Evolutionary conservation across 352 stramenopile genomes (phyloP), one percentile per base, ranked within the genome.

Genomic region (Elongisporangium undulatum): DNA sequence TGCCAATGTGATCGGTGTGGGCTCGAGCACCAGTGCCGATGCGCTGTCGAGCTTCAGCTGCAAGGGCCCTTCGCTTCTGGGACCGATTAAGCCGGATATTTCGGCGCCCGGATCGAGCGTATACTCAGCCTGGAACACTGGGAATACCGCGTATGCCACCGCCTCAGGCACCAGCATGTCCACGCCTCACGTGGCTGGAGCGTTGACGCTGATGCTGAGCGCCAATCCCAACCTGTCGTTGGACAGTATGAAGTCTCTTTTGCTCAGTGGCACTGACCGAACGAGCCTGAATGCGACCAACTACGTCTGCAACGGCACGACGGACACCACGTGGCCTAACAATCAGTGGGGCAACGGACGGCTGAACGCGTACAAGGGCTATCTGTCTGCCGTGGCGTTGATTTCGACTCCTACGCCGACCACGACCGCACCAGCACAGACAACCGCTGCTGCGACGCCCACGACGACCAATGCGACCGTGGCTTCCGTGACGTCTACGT

Each of bases 341-440:
- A 82, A 84, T 58, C 63, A 72, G 53, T 82, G 60, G 39, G 74
- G 70, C 34, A 60, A 73, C 49, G 71, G 71, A 21, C 71, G 67
- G 48, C 7, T 82, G 19, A 78, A 79, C 53, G 63, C 64, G 13
- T 45, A 45, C 34, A 45, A 45, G 34, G 34, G 10, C 10, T 45
- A 45, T 45, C 34, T 45, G 10, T 45, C 34, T 45, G 34, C 34
- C 9, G 12, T 45, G 34, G 3, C 34, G 10, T 45, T 45, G 34
- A 17, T 45, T 12, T 17, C 34, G 10, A 16, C 34, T 45, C 34
- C 34, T 8, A 45, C n/a, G n/a, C n/a, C n/a, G n/a, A n/a, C 34
- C 10, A 15, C 34, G 10, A 45, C 34, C 34, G 13, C 34, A 17
- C 9, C 34, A 17, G 34, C 34, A 45, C 34, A 8, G 4, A 17